Evolutionary conservation across 768 basidiomycete genomes (phyloP), one percentile per base, ranked within the genome.

Genomic region (Suillus subaureus): DNA sequence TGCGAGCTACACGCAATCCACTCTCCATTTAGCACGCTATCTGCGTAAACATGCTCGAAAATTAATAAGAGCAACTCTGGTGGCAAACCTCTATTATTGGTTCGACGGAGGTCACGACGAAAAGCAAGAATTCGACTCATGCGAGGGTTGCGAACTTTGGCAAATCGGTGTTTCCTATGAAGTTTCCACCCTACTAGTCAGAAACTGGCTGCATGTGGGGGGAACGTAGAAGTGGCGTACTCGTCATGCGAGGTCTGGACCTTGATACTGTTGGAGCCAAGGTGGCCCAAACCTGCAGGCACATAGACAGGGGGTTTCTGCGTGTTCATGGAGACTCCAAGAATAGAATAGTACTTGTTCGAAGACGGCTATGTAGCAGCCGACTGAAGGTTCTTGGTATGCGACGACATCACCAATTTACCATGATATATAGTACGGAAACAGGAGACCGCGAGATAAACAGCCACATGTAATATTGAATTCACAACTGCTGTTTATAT

Each of bases 11-110:
- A 40, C 5, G 23, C 16, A 40, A 58, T 40, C 57, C 57, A 58
- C 39, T 58, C 57, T 21, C 26, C 57, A 11, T 58, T 40, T 16
- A 26, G 11, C 57, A 6, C 40, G 13, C 6, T 58, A 58, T 40
- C 57, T 40, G 39, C 57, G 18, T 58, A 58, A 58, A 58, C 23
- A 28, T 40, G 16, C 57, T 58, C 57, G 18, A 58, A 58, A 23
- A 58, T 58, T 26, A 58, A 4, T 26, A 58, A 18, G 6, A 58
- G 39, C 18, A 58, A 28, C 57, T 58, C 57, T 40, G 57, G 26
- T 40, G 57, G 57, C 23, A 58, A 58, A 39, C 15, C 15, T 26
- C 23, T 21, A 40, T 58, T 26, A 58, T 58, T 58, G 37, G 11
- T 18, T 28, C 26, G 57, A 40, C 26, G 39, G 57, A 12, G 11